Evolutionary conservation across 352 stramenopile species (phyloP), one percentile per base, ranked within the genome.

Genomic region (Globisporangium rhizosaccharum): DNA sequence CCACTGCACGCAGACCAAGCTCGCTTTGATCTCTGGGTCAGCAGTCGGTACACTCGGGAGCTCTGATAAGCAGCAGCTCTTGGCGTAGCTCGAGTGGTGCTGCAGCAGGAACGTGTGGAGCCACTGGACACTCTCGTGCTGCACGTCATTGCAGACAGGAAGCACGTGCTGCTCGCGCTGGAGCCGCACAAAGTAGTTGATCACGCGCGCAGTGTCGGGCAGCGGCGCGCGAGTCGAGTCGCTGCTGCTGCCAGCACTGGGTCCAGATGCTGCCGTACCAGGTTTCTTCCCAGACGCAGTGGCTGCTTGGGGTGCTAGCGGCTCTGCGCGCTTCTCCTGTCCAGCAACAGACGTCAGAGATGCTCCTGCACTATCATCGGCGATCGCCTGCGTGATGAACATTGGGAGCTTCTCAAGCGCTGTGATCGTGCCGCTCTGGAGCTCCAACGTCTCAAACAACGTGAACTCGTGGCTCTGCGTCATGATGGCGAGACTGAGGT

Each of bases 171-270:
- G 70, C 56, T 79, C 76, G 30, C 79, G 71, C 50, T 83, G 59
- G 30, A 82, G 48, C 9, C 65, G 70, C 49, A 90, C 50, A 39
- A 89, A 90, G 51, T 72, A 90, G 46, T 90, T 92, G 44, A 89
- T 39, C 17, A 87, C 61, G 41, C 66, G 61, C 17, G 60, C 46
- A 4, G 60, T 23, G 51, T 81, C 66, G 9, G 67, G 44, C 12
- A 26, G 28, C 6, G 41, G 30, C 3, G 3, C 10, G 41, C 33
- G 57, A n/a, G 30, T 36, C 45, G 28, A 9, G 26, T 53, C 53
- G 12, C 48, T 41, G 15, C 20, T 48, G 44, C 14, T 50, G 15
- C 46, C 56, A 51, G 51, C 56, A 11, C 42, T 20, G 23, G 26
- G 46, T 45, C 9, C 30, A n/a, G 37, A 17, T 39, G 39, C 20